Evolutionary conservation across 2,329 filamentous ascomycete species (phyloP).

Genomic region (Colletotrichum plurivorum): DNA sequence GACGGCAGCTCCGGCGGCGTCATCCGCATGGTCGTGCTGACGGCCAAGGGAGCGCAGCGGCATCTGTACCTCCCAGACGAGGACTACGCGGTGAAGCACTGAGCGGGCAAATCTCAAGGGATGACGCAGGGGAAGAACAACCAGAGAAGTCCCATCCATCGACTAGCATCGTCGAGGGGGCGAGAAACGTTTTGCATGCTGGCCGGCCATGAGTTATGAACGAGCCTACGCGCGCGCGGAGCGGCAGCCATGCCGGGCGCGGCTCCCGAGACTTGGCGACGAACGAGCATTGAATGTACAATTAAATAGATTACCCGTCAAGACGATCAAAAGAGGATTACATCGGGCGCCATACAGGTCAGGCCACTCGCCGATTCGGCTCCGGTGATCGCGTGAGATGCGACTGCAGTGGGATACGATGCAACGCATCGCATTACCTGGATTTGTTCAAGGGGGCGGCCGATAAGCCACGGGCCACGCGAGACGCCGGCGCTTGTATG

Average conservation of each 20-base stretch:
- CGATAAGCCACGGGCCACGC: conserved; percentile 13
- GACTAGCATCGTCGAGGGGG: background rate
- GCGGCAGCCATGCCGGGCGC: conserved; percentile 19
- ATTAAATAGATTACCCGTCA: conserved; percentile 40
- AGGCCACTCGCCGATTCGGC: background rate
- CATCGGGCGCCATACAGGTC: background rate
- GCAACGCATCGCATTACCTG: background rate
- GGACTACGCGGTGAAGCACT: conserved; percentile 81
- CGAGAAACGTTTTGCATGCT: conserved; percentile 26
- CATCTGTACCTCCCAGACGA: conserved; percentile 97
- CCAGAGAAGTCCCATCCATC: background rate
- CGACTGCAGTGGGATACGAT: background rate
- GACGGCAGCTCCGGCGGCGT: conserved; percentile 98
- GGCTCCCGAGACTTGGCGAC: conserved; percentile 28
- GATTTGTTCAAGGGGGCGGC: background rate
- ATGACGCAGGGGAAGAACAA: conserved; percentile 12
- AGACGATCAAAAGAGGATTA: conserved; percentile 24
- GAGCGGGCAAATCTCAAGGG: conserved; percentile 28
- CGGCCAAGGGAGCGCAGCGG: conserved; percentile 87
- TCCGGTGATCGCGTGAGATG: conserved; percentile 4
- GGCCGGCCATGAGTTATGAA: conserved; percentile 34
- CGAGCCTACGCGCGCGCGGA: conserved; percentile 8
- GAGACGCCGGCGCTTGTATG: conserved; percentile 22
- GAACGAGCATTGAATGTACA: conserved; percentile 39
- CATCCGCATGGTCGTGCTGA: conserved; percentile 97